A percentile compares a stretch with the other conserved stretches of the same genome.
Evolutionary conservation across 208 protist genomes (phyloP).

Genomic region (Crithidia fasciculata): DNA sequence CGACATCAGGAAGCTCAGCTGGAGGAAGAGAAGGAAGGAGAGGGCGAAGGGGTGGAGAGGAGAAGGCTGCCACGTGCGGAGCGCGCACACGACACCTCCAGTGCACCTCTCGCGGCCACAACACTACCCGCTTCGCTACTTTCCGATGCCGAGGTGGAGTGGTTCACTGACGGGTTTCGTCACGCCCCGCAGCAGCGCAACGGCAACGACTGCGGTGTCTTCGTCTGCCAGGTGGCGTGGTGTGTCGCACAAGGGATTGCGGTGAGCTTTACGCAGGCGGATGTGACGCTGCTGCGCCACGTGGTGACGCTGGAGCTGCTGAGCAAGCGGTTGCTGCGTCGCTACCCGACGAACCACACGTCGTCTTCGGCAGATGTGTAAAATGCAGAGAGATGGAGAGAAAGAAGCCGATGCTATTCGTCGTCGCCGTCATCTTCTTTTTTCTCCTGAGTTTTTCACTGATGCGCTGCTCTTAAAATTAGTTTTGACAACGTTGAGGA

Average conservation of each 20-base stretch:
- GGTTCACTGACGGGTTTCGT: constrained; percentile 48
- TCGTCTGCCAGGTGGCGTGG: constrained; percentile 82
- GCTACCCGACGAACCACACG: constrained; percentile 52
- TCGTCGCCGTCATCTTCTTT: too few species aligned
- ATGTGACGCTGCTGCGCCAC: constrained; percentile 50
- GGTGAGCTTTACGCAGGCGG: constrained; percentile 49
- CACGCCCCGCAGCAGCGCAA: constrained; percentile 72
- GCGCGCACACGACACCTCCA: neutral
- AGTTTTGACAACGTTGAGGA: too few species aligned
- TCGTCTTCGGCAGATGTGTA: constrained; percentile 44
- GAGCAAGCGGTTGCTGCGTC: constrained; percentile 45
- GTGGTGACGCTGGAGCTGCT: constrained; percentile 73
- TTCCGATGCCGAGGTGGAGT: constrained; percentile 36
- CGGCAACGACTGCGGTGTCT: constrained; percentile 81
- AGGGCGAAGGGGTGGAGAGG: neutral
- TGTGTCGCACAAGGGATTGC: constrained; percentile 66
- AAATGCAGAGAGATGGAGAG: neutral
- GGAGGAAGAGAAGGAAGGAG: constrained; percentile 1
- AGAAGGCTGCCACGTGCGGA: neutral
- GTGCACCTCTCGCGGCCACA: constrained; percentile 8
- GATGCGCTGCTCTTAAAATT: too few species aligned
- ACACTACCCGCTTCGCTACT: constrained; percentile 13
- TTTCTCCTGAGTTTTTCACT: too few species aligned
- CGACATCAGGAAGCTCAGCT: constrained; percentile 29
- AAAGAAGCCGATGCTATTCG: too few species aligned